Evolutionary conservation across 805 yeast species (phyloP).

Genomic region (Tetrapisispora namnaoensis): DNA sequence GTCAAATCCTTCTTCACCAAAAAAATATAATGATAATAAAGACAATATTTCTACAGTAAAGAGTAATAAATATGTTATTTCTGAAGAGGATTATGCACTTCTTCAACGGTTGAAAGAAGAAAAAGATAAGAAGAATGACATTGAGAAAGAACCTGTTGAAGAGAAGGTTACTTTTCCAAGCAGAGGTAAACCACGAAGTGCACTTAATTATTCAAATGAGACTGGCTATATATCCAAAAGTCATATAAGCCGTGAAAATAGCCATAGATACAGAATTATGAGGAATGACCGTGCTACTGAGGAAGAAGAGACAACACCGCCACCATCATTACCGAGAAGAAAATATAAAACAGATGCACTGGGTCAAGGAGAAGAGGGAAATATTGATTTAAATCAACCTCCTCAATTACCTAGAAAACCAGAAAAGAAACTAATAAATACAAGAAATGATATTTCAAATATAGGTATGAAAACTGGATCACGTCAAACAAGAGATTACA

Average conservation of each 20-base stretch:
- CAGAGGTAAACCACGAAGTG: conserved; percentile 20
- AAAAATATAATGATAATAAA: not conserved
- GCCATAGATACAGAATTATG: not conserved
- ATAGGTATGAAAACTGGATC: not conserved
- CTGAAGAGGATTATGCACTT: conserved; percentile 24
- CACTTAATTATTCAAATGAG: not conserved
- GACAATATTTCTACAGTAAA: not conserved
- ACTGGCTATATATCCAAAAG: no score
- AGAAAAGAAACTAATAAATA: not conserved
- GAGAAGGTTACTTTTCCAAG: conserved; percentile 9
- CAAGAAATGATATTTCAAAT: not conserved
- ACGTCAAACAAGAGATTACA: not conserved
- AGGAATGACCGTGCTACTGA: not conserved
- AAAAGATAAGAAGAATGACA: not conserved
- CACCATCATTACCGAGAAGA: conserved; percentile 2
- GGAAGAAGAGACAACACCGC: not conserved
- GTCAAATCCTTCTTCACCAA: conserved; percentile 11
- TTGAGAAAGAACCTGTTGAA: not conserved
- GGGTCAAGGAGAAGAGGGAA: not conserved
- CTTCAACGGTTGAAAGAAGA: conserved; percentile 14
- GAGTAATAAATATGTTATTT: conserved; percentile 10
- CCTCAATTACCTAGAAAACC: conserved; percentile 8
- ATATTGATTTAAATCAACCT: conserved; percentile 2
- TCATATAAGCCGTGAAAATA: not conserved
- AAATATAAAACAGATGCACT: not conserved